A percentile compares a stretch with the other conserved stretches of the same genome.
phyloP scores from a whole-genome alignment of 352 stramenopile species.

The Pythium sukuiense region DNA sequence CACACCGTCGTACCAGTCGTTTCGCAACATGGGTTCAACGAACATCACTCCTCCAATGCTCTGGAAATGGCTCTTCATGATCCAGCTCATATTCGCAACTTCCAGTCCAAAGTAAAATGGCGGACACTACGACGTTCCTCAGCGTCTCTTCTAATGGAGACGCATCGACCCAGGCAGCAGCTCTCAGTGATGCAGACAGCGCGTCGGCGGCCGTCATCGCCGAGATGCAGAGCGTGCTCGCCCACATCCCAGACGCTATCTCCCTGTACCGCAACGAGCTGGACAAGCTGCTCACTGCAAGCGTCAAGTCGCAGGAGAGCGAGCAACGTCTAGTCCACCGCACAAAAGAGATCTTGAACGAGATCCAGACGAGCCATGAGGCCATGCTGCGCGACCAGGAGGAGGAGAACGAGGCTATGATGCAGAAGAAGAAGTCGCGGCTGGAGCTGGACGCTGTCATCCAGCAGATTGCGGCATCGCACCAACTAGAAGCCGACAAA shows the following conservation, averaged over 20 bases:
- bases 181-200: constrained; percentile 23
- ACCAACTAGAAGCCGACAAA: constrained; percentile 69
- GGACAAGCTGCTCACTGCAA: constrained; percentile 73
- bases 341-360: constrained; percentile 68
- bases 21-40: constrained; percentile 18
- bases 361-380: constrained; percentile 78
- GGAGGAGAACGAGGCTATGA: constrained; percentile 68
- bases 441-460: constrained; percentile 69
- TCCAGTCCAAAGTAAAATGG: constrained; percentile 3
- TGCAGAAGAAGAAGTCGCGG: constrained; percentile 71
- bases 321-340: constrained; percentile 67
- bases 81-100: background rate
- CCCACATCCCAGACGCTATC: constrained; percentile 69
- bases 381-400: constrained; percentile 76
- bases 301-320: constrained; percentile 82
- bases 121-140: constrained; percentile 7
- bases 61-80: constrained; percentile 5
- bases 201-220: constrained; percentile 23
- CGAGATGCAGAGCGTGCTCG: constrained; percentile 71
- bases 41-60: constrained; percentile 14
- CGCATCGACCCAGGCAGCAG: background rate
- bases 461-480: constrained; percentile 58
- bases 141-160: background rate
- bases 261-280: constrained; percentile 77
- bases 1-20: background rate